Evolutionary conservation across 495 filamentous ascomycete species (phyloP).

Genomic region (Extremus antarcticus): DNA sequence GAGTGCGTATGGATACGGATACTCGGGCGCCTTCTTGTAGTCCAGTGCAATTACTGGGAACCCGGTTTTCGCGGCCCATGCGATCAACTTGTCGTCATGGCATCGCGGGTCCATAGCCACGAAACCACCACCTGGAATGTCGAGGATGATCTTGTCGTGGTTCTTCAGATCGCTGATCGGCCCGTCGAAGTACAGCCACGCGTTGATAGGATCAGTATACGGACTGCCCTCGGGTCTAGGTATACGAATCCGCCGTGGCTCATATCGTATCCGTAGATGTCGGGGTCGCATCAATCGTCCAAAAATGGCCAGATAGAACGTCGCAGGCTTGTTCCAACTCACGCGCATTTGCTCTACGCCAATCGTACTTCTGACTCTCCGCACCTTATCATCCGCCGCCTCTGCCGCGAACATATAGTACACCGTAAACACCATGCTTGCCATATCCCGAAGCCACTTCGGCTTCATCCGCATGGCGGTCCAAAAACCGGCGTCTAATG

Average conservation of each 20-base stretch:
- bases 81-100: conserved; percentile 83
- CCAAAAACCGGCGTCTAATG: conserved; percentile 94
- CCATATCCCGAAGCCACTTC: conserved; percentile 73
- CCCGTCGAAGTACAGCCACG: conserved; percentile 92
- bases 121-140: conserved; percentile 90
- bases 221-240: conserved; percentile 64
- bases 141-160: conserved; percentile 73
- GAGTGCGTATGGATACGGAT: conserved; percentile 86
- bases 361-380: conserved; percentile 72
- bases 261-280: conserved; percentile 53
- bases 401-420: conserved; percentile 93
- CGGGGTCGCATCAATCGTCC: conserved; percentile 63
- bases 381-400: conserved; percentile 89
- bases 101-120: conserved; percentile 88
- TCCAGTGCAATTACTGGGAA: conserved; percentile 82
- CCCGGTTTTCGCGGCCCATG: conserved; percentile 77
- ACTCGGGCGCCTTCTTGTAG: conserved; percentile 90
- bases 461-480: conserved; percentile 83
- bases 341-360: conserved; percentile 87
- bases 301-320: conserved; percentile 65
- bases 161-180: conserved; percentile 61
- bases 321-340: conserved; percentile 88
- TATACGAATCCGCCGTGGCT: conserved; percentile 71
- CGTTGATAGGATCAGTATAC: conserved; percentile 72
- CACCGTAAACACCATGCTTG: conserved; percentile 66